A percentile compares a stretch with the other conserved stretches of the same genome.
Evolutionary conservation across 345 rosid species (phyloP).

Genomic region (Rubroshorea leprosula): DNA sequence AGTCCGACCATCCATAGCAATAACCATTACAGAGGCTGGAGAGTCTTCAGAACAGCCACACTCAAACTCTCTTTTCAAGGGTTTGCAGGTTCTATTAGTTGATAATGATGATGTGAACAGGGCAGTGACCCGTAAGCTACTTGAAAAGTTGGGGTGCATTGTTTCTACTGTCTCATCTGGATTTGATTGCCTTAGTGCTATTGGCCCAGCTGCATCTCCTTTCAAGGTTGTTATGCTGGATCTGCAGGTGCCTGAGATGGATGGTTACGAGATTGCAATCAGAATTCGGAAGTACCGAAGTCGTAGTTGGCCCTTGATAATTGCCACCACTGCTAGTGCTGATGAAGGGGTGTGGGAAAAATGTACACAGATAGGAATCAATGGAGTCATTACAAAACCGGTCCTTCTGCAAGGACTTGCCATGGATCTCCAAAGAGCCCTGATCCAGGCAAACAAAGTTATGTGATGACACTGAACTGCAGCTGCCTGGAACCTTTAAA

Average conservation of each 20-base stretch:
- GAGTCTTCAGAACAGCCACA: constrained; percentile 49
- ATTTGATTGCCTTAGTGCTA: constrained; percentile 58
- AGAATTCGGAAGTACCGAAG: constrained; percentile 59
- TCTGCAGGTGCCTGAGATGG: constrained; percentile 73
- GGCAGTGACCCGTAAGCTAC: constrained; percentile 68
- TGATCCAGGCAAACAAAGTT: constrained; percentile 47
- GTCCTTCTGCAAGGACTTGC: constrained; percentile 55
- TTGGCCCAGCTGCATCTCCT: constrained; percentile 41
- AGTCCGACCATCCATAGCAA: constrained; percentile 37
- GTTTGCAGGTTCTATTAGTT: constrained; percentile 64
- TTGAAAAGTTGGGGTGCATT: constrained; percentile 74
- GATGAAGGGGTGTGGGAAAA: constrained; percentile 59
- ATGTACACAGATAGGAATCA: constrained; percentile 66
- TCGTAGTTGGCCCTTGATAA: constrained; percentile 61
- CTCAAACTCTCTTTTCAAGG: constrained; percentile 56
- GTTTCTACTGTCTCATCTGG: constrained; percentile 71
- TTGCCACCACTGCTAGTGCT: constrained; percentile 52
- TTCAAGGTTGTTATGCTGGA: constrained; percentile 69
- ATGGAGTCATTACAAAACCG: constrained; percentile 79
- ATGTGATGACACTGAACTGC: constrained; percentile 13
- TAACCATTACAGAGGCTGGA: constrained; percentile 36
- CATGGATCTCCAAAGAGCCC: constrained; percentile 59
- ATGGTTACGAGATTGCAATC: constrained; percentile 75
- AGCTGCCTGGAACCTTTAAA: neutral
- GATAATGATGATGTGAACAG: constrained; percentile 75